Percentiles rank a stretch among this genome's conserved stretches.
phyloP scores from a whole-genome alignment of 345 rosid species.

The Reutealis trisperma region DNA sequence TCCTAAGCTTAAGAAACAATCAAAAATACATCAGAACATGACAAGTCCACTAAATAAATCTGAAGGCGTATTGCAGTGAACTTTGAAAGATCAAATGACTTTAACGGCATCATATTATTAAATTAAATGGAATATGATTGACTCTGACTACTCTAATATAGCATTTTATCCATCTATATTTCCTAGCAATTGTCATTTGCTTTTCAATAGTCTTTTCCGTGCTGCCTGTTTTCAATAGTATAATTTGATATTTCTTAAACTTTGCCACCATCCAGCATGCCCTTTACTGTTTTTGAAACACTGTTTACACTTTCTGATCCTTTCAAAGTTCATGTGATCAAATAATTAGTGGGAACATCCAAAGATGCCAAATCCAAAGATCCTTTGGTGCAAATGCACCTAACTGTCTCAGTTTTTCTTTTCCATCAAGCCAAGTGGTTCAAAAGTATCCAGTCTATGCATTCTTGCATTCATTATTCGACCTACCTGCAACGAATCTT shows the following conservation, averaged over 20 bases:
- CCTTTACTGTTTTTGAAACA: neutral
- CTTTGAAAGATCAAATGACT: neutral
- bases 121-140: neutral
- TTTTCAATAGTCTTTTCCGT: no score
- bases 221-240: neutral
- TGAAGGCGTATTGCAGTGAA: neutral
- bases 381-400: conserved; percentile 41
- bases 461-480: conserved; percentile 25
- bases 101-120: neutral
- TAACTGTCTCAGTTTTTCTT: conserved; percentile 21
- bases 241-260: neutral
- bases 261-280: neutral
- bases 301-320: conserved; percentile 1
- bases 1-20: neutral
- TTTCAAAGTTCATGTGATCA: conserved; percentile 11
- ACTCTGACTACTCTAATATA: neutral
- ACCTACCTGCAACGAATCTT: neutral
- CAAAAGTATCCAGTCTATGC: conserved; percentile 13
- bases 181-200: neutral
- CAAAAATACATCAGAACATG: neutral
- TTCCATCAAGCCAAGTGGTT: conserved; percentile 16
- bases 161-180: neutral
- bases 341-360: conserved; percentile 16
- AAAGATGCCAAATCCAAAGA: conserved; percentile 20
- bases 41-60: neutral